Conservation (phyloP, 2,329 filamentous ascomycete species). For the Septoria linicola region DNA sequence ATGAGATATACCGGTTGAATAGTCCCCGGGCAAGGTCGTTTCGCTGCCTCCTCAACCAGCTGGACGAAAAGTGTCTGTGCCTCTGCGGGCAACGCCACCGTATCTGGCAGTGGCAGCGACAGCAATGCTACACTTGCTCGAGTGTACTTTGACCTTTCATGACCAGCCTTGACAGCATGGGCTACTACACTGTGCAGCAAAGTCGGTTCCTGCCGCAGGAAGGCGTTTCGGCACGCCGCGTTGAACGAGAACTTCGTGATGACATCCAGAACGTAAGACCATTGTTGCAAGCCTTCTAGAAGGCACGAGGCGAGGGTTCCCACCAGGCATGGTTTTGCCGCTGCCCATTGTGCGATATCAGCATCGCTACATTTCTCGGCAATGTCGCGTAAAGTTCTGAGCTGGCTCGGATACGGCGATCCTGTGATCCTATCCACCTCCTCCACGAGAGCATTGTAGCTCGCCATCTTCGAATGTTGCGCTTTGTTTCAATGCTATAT, state of each 20-base stretch:
- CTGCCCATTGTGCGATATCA: conserved; percentile 48
- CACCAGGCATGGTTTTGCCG: conserved; percentile 52
- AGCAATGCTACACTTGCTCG: conserved; percentile 33
- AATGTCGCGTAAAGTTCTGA: conserved; percentile 21
- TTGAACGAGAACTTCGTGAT: conserved; percentile 45
- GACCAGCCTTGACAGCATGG: conserved; percentile 29
- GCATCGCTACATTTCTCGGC: conserved; percentile 31
- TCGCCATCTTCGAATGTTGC: conserved; percentile 14
- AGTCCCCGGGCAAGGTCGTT: conserved; percentile 28
- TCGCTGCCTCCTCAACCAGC: conserved; percentile 34
- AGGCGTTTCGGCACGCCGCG: conserved; percentile 32
- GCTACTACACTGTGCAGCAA: conserved; percentile 32
- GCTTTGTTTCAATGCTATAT: too few species aligned
- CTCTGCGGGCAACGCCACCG: conserved; percentile 35
- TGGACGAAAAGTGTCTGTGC: conserved; percentile 37
- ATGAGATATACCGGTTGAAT: conserved; percentile 38
- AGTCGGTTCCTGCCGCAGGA: conserved; percentile 35
- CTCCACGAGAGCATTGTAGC: conserved; percentile 22
- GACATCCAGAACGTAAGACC: conserved; percentile 52
- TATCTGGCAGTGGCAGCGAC: conserved; percentile 32
- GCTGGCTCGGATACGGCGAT: conserved; percentile 36
- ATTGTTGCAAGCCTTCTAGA: conserved; percentile 52
- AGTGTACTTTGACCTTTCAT: conserved; percentile 25
- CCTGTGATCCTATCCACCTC: conserved; percentile 35
- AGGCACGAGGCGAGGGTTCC: conserved; percentile 46